A percentile compares a stretch with the other conserved stretches of the same genome.
phyloP scores from a whole-genome alignment of 106 monocot species.

The Gastrodia elata region DNA sequence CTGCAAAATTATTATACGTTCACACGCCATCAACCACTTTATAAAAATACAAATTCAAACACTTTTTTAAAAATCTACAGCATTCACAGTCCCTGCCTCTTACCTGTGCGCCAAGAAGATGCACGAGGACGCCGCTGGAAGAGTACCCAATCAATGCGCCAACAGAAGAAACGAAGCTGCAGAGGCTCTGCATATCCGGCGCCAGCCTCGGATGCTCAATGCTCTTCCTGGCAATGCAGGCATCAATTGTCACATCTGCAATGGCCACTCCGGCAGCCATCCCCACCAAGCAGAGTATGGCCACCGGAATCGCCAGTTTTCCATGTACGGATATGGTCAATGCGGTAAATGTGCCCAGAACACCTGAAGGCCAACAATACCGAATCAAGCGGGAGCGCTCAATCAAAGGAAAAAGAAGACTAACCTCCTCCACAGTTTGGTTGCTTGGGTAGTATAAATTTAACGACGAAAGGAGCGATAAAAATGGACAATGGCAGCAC shows the following conservation, averaged over 20 bases:
- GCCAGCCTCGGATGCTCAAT: constrained; percentile 51
- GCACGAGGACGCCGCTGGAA: constrained; percentile 55
- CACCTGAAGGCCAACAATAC: too few species aligned
- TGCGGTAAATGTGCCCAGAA: constrained; percentile 21
- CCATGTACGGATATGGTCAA: constrained; percentile 18
- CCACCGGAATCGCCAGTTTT: constrained; percentile 16
- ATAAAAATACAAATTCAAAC: neutral
- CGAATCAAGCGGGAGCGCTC: too few species aligned
- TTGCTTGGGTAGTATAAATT: too few species aligned
- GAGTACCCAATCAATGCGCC: constrained; percentile 57
- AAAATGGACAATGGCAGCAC: too few species aligned
- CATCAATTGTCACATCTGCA: constrained; percentile 76
- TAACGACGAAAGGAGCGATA: too few species aligned
- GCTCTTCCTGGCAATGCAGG: constrained; percentile 68
- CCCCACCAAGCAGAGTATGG: constrained; percentile 40
- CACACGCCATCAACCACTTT: neutral
- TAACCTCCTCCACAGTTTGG: too few species aligned
- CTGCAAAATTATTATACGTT: constrained; percentile 27
- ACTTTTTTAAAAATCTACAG: neutral
- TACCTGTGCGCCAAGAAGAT: constrained; percentile 69
- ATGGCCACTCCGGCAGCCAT: constrained; percentile 37
- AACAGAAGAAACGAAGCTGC: constrained; percentile 31
- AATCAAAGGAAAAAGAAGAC: too few species aligned
- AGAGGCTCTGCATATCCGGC: constrained; percentile 75
- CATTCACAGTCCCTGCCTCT: neutral